A percentile compares a stretch with the other conserved stretches of the same genome.
Conservation (phyloP, 2,329 filamentous ascomycete genomes). For the Rhinocladiella mackenziei region DNA sequence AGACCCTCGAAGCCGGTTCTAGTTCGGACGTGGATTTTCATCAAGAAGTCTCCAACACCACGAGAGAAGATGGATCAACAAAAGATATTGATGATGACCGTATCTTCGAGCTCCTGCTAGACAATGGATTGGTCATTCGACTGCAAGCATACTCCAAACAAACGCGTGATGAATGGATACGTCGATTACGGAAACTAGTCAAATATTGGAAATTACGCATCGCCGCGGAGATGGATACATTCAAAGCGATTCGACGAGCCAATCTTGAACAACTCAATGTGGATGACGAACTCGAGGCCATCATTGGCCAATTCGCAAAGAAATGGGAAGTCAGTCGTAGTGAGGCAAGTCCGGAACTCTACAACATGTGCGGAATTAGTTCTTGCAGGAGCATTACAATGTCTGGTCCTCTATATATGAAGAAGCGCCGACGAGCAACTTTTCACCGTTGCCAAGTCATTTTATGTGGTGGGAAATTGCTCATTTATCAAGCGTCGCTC, state of each 20-base stretch:
- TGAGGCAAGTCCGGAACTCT: conserved; percentile 60
- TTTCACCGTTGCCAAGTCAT: conserved; percentile 60
- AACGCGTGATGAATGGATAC: conserved; percentile 61
- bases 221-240: conserved; percentile 53
- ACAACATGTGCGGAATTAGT: conserved; percentile 64
- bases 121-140: conserved; percentile 59
- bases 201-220: conserved; percentile 60
- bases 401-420: conserved; percentile 60
- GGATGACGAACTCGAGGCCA: conserved; percentile 62
- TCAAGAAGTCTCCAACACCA: conserved; percentile 44
- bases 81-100: conserved; percentile 53
- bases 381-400: conserved; percentile 60
- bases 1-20: conserved; percentile 49
- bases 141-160: conserved; percentile 56
- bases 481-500: conserved; percentile 60
- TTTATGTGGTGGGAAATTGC: conserved; percentile 56
- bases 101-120: conserved; percentile 59
- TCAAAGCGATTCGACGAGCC: conserved; percentile 53
- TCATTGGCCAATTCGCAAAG: conserved; percentile 61
- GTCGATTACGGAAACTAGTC: conserved; percentile 52
- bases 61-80: conserved; percentile 51
- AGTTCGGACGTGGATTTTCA: conserved; percentile 57
- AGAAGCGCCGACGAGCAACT: conserved; percentile 58
- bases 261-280: conserved; percentile 60
- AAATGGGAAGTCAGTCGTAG: conserved; percentile 66